phyloP scores from a whole-genome alignment of 2,329 filamentous ascomycete species.

The Periconia macrospinosa region DNA sequence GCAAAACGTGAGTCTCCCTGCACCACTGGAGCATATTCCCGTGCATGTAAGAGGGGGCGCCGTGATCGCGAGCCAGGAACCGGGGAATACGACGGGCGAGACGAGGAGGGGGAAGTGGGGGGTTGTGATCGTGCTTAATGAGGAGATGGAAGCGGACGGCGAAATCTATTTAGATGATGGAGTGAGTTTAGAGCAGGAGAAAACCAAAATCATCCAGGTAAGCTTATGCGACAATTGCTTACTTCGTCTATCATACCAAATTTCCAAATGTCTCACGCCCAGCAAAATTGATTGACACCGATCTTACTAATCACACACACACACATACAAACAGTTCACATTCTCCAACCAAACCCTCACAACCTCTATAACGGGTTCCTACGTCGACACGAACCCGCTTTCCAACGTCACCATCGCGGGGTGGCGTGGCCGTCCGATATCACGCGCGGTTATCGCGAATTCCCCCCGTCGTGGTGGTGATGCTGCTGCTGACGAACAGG shows the following conservation, averaged over 20 bases:
- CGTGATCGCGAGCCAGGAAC: slow-evolving; percentile 59
- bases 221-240: neutral
- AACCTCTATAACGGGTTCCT: neutral
- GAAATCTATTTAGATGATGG: slow-evolving; percentile 79
- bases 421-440: neutral
- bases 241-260: neutral
- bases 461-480: too few relatives aligned
- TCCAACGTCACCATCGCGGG: neutral
- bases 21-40: slow-evolving; percentile 55
- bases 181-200: slow-evolving; percentile 62
- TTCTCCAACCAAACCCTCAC: neutral
- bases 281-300: neutral
- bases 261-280: neutral
- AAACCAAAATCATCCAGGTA: slow-evolving; percentile 43
- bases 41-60: slow-evolving; percentile 66
- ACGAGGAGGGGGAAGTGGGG: slow-evolving; percentile 69
- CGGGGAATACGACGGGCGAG: slow-evolving; percentile 64
- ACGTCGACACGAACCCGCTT: neutral
- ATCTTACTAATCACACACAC: neutral
- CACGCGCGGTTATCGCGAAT: too few relatives aligned
- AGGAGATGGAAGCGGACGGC: slow-evolving; percentile 65
- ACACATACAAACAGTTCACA: neutral
- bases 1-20: slow-evolving; percentile 50
- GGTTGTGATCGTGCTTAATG: slow-evolving; percentile 67
- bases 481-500: too few relatives aligned